phyloP scores from a whole-genome alignment of 2,329 filamentous ascomycete genomes.

The Rhynchosporium agropyri region DNA sequence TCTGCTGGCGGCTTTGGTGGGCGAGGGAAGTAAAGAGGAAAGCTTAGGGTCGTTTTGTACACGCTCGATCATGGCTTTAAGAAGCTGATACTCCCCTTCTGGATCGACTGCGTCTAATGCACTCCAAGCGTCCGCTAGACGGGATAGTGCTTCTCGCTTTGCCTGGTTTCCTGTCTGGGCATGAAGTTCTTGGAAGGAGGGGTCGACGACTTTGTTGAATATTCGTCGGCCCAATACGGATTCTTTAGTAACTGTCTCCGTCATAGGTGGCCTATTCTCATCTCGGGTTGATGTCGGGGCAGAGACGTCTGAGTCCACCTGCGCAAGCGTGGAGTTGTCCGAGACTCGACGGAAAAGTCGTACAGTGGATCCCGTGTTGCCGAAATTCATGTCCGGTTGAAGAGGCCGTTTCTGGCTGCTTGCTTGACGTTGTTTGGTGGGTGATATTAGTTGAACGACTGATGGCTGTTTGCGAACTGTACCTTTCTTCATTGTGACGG shows the following conservation, averaged over 20 bases:
- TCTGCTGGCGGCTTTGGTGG: slow-evolving; percentile 49
- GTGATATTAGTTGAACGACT: slow-evolving; percentile 38
- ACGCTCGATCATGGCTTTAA: slow-evolving; percentile 75
- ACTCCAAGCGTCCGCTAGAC: slow-evolving; percentile 83
- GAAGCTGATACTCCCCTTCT: slow-evolving; percentile 83
- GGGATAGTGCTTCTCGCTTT: slow-evolving; percentile 84
- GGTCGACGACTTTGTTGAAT: slow-evolving; percentile 80
- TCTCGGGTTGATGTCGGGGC: slow-evolving; percentile 45
- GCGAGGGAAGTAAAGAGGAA: slow-evolving; percentile 39
- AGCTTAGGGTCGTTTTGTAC: slow-evolving; percentile 72
- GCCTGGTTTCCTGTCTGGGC: slow-evolving; percentile 70
- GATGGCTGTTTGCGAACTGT: slow-evolving; percentile 52
- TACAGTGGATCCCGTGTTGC: slow-evolving; percentile 89
- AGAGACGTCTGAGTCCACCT: slow-evolving; percentile 34
- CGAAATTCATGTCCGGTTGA: slow-evolving; percentile 88
- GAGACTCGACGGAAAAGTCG: slow-evolving; percentile 90
- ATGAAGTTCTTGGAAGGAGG: slow-evolving; percentile 80
- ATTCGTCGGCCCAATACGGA: slow-evolving; percentile 78
- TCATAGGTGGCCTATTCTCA: slow-evolving; percentile 64
- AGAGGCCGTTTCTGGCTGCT: slow-evolving; percentile 68
- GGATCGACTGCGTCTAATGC: slow-evolving; percentile 85
- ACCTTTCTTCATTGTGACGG: slow-evolving; percentile 60
- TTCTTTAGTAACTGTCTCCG: slow-evolving; percentile 73
- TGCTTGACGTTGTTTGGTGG: slow-evolving; percentile 37
- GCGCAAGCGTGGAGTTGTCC: slow-evolving; percentile 54